Evolutionary conservation across 192 early-diverging fungal genomes (phyloP), one percentile per base, ranked within the genome.

Genomic region (Entomortierella lignicola): DNA sequence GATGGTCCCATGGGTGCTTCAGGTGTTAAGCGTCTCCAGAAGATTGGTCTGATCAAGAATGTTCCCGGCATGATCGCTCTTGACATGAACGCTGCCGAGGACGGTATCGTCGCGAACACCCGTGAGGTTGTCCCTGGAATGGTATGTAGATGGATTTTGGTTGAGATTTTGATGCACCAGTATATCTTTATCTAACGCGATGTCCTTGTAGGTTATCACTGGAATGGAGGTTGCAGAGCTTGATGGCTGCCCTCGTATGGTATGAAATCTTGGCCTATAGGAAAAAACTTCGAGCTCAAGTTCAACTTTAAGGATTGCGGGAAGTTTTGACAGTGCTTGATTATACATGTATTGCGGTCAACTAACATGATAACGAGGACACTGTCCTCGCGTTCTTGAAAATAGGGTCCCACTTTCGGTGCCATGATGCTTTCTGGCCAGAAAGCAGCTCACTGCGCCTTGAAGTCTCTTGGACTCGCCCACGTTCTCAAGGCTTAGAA

Each of bases 191-290:
- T 55, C 41, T 60, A 60, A 60, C 41, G 15, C 17, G 5, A 10
- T 57, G 18, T 20, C 29, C 2, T 25, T 47, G 11, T 69, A 82
- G 57, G 69, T 80, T 47, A 63, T 72, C 50, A 60, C 69, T 52
- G 91, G 91, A 54, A 92, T 92, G 91, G 91, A 92, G 80, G 82
- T 92, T 44, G 83, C 90, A 54, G 91, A 92, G 79, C 71, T 90
- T 44, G 89, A 88, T 77, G 91, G 91, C 29, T 82, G 83, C 64
- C 83, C 87, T 54, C 89, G 91, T 43, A 92, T 92, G 91, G 91
- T 86, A 81, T 86, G 70, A 43, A 13, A 32, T 32, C 59, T 47
- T 12, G 20, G 17, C n/a, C n/a, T n/a, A n/a, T n/a, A n/a, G n/a
- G n/a, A n/a, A n/a, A n/a, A n/a, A n/a, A n/a, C n/a, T n/a, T n/a